Conservation (phyloP, 345 rosid genomes). For the Gossypium ekmanianum region DNA sequence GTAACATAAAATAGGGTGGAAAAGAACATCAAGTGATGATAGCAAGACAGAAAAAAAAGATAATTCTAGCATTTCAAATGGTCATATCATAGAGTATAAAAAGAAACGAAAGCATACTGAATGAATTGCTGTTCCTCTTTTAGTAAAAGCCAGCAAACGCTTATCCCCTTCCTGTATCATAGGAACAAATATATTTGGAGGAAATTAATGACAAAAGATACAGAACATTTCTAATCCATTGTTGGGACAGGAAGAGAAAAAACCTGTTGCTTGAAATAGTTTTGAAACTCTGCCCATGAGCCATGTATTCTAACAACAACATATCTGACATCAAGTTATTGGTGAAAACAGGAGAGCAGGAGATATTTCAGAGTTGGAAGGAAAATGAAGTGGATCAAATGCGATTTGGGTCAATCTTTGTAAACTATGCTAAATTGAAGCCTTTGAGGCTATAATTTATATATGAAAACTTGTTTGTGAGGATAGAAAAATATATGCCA, state of each 20-base stretch:
- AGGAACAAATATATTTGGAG: slow-evolving; percentile 9
- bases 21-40: not conserved
- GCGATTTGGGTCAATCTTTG: not conserved
- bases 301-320: slow-evolving; percentile 78
- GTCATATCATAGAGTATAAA: slow-evolving; percentile 2
- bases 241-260: slow-evolving; percentile 18
- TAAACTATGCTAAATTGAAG: not conserved
- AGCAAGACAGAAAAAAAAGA: no score
- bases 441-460: not conserved
- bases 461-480: no score
- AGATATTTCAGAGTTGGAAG: not conserved
- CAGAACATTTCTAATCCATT: not conserved
- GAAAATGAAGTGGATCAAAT: not conserved
- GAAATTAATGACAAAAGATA: not conserved
- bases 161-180: slow-evolving; percentile 69
- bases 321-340: slow-evolving; percentile 44
- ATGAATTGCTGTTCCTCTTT: slow-evolving; percentile 70
- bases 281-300: slow-evolving; percentile 76
- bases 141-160: slow-evolving; percentile 84
- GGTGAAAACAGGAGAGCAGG: slow-evolving; percentile 25
- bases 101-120: slow-evolving; percentile 51
- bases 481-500: not conserved
- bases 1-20: not conserved
- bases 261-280: slow-evolving; percentile 78
- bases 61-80: not conserved